Percentiles rank a stretch among this genome's conserved stretches.
Evolutionary conservation across 768 basidiomycete genomes (phyloP).

Genomic region (Xanthoconium stramineum): DNA sequence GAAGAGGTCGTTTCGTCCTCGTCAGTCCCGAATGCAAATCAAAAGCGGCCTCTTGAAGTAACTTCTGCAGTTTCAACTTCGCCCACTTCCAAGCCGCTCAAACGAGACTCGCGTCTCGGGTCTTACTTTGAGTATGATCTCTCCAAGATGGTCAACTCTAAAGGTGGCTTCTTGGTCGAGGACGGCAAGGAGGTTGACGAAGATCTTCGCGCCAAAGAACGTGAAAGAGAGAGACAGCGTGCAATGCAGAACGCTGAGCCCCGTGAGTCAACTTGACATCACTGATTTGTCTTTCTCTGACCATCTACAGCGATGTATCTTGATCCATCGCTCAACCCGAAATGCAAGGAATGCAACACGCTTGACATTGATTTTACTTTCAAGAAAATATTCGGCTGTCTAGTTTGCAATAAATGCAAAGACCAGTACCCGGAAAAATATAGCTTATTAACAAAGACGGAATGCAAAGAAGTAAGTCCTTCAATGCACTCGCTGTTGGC

Average conservation of each 20-base stretch:
- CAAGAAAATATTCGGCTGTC: constrained; percentile 76
- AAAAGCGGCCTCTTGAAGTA: constrained; percentile 68
- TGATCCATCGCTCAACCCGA: constrained; percentile 72
- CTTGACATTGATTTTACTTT: constrained; percentile 84
- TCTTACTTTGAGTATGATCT: constrained; percentile 97
- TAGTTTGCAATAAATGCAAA: constrained; percentile 89
- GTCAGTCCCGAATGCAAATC: constrained; percentile 54
- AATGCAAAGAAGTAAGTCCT: constrained; percentile 83
- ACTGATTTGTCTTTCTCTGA: background rate
- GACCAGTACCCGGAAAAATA: constrained; percentile 89
- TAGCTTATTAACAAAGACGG: constrained; percentile 94
- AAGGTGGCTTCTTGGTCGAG: constrained; percentile 92
- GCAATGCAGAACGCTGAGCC: constrained; percentile 73
- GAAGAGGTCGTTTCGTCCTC: constrained; percentile 53
- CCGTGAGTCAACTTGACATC: constrained; percentile 38
- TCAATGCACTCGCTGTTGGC: background rate
- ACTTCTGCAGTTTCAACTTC: constrained; percentile 57
- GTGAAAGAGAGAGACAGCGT: constrained; percentile 75
- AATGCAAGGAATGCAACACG: constrained; percentile 83
- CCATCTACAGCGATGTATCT: constrained; percentile 64
- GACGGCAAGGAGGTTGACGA: constrained; percentile 83
- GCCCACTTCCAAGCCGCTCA: constrained; percentile 56
- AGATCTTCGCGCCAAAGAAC: constrained; percentile 70
- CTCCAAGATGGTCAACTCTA: constrained; percentile 94
- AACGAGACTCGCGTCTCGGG: constrained; percentile 76